Evolutionary conservation across 345 rosid species (phyloP).

Genomic region (Eucalyptus erythrocorys): DNA sequence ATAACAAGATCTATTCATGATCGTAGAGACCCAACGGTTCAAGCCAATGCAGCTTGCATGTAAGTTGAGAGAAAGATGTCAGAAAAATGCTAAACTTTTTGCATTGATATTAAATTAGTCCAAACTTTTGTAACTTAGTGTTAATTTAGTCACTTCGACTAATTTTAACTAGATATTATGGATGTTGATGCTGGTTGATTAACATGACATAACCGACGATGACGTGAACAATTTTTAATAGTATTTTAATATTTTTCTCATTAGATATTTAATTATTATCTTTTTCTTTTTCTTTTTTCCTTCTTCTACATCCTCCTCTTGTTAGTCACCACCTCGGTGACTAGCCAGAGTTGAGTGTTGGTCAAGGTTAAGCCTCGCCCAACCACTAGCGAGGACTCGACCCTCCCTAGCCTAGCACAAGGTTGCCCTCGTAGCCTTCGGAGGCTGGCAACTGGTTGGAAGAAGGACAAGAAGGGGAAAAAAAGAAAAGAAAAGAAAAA

Average conservation of each 20-base stretch:
- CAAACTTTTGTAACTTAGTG: no score
- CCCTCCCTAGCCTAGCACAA: neutral
- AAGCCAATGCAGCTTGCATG: neutral
- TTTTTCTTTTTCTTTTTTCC: no score
- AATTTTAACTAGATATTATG: neutral
- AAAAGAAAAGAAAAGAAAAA: fast-evolving
- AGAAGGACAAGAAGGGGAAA: fast-evolving
- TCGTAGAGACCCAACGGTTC: neutral
- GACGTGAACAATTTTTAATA: fast-evolving
- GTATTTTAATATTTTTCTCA: fast-evolving
- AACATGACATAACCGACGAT: fast-evolving
- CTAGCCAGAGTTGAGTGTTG: fast-evolving
- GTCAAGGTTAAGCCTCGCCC: no score
- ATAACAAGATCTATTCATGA: neutral
- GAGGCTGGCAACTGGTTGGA: fast-evolving
- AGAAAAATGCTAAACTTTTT: no score
- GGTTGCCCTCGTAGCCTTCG: neutral
- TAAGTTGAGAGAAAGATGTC: neutral
- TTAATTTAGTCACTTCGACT: no score
- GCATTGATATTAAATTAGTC: neutral
- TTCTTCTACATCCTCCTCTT: neutral
- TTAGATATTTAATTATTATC: no score
- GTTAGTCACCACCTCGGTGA: fast-evolving
- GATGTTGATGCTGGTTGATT: fast-evolving
- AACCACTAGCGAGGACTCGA: no score